phyloP scores from a whole-genome alignment of 306 rosid genomes.

The Sicyos edulis region DNA sequence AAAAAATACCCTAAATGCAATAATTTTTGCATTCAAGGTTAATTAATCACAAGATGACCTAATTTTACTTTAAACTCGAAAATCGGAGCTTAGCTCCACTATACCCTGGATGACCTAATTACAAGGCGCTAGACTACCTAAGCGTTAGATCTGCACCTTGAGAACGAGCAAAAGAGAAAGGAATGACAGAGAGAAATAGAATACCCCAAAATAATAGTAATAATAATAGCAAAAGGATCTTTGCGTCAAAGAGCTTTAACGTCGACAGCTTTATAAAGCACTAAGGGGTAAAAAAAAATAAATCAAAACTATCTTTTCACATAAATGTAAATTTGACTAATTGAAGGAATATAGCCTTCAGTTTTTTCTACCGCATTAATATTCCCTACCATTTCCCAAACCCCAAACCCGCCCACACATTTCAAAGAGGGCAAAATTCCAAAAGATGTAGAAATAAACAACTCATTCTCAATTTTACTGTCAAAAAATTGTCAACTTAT shows the following conservation, averaged over 20 bases:
- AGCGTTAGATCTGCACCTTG: too few relatives aligned
- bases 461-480: slow-evolving; percentile 25
- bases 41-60: too few relatives aligned
- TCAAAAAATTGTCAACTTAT: slow-evolving; percentile 42
- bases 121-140: too few relatives aligned
- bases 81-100: too few relatives aligned
- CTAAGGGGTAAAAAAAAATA: slow-evolving; percentile 13
- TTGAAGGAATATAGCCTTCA: background rate
- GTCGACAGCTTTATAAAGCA: slow-evolving; percentile 17
- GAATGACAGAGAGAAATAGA: too few relatives aligned
- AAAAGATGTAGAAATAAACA: background rate
- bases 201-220: too few relatives aligned
- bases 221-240: too few relatives aligned
- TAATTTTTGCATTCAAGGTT: too few relatives aligned
- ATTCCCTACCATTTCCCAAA: slow-evolving; percentile 12
- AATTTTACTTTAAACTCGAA: too few relatives aligned
- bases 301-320: slow-evolving; percentile 20
- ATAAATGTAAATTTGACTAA: slow-evolving; percentile 20
- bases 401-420: slow-evolving; percentile 2
- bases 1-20: too few relatives aligned
- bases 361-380: slow-evolving; percentile 20
- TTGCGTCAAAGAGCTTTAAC: background rate
- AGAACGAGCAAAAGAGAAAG: too few relatives aligned
- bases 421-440: slow-evolving; percentile 1
- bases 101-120: too few relatives aligned